Percentiles rank a stretch among this genome's conserved stretches.
These are phyloP conservation scores for Tetrahymena thermophila DNA, from an alignment of 73 alveolate genomes.

Conservation along the genomic window DNA sequence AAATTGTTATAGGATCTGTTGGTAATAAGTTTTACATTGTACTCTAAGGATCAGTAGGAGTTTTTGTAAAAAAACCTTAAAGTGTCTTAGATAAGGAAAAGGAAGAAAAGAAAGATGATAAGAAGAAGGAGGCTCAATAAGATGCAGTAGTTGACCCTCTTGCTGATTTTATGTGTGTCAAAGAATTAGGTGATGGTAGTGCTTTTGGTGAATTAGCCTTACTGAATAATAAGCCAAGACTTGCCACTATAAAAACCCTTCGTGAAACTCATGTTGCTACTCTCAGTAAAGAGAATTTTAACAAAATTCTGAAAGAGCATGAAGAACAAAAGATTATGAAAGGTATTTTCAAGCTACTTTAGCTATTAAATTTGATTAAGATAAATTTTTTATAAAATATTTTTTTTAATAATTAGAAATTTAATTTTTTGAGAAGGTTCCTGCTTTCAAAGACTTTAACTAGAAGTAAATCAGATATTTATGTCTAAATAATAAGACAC, in stretches of 20 bases:
- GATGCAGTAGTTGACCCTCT: neutral
- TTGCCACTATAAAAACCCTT: neutral
- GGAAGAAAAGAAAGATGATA: neutral
- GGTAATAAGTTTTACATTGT: neutral
- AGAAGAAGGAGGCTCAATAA: neutral
- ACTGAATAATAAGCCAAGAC: neutral
- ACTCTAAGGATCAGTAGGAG: neutral
- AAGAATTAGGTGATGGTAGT: conserved; percentile 1
- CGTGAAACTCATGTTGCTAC: conserved; percentile 2
- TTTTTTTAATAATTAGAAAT: neutral
- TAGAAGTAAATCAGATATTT: neutral
- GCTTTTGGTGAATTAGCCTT: conserved; percentile 15
- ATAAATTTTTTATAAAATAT: neutral
- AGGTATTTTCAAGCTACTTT: neutral
- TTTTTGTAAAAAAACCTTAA: neutral
- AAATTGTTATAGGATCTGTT: neutral
- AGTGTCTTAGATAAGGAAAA: neutral
- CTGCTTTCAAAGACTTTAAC: neutral
- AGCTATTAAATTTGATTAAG: neutral
- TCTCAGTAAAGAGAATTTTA: neutral
- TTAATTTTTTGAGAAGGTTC: neutral
- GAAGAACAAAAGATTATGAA: neutral
- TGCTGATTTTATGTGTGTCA: neutral
- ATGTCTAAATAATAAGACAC: neutral
- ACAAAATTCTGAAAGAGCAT: neutral